phyloP scores from a whole-genome alignment of 176 grass and related monocot genomes.

The Rhynchospora breviuscula region DNA sequence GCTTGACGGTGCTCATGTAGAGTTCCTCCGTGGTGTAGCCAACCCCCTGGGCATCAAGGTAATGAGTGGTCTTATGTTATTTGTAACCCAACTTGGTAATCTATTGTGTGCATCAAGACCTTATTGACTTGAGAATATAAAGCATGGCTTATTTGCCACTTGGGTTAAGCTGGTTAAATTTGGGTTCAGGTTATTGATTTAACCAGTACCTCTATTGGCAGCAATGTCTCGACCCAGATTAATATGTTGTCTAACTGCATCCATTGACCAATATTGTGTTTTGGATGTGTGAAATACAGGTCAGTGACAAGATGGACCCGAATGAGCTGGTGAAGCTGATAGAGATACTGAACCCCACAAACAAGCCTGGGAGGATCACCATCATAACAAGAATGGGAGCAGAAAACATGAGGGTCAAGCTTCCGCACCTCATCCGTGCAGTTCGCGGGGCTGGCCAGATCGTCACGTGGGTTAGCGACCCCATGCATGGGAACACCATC shows the following conservation, averaged over 20 bases:
- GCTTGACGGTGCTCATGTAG: constrained; percentile 89
- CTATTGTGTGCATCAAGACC: not conserved
- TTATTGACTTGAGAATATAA: not conserved
- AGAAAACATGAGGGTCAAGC: constrained; percentile 97
- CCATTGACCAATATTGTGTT: constrained; percentile 5
- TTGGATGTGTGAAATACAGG: constrained; percentile 44
- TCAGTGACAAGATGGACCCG: constrained; percentile 96
- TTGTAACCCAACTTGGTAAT: not conserved
- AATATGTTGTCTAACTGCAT: not conserved
- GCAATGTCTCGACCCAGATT: not conserved
- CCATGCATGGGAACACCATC: constrained; percentile 98
- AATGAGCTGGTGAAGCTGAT: constrained; percentile 88
- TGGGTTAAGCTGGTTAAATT: not conserved
- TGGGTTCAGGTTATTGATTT: not conserved
- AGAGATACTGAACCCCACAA: constrained; percentile 87
- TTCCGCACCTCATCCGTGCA: constrained; percentile 88
- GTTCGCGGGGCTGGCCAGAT: constrained; percentile 72
- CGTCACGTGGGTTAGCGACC: constrained; percentile 91
- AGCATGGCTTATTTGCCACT: not conserved
- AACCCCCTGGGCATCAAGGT: constrained; percentile 97
- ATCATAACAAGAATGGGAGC: constrained; percentile 96
- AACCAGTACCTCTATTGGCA: not conserved
- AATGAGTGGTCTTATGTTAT: not conserved
- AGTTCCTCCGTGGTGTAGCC: constrained; percentile 92
- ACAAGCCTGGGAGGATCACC: constrained; percentile 94